phyloP scores from a whole-genome alignment of 2,329 filamentous ascomycete species.

The Mycosphaerella sp. region DNA sequence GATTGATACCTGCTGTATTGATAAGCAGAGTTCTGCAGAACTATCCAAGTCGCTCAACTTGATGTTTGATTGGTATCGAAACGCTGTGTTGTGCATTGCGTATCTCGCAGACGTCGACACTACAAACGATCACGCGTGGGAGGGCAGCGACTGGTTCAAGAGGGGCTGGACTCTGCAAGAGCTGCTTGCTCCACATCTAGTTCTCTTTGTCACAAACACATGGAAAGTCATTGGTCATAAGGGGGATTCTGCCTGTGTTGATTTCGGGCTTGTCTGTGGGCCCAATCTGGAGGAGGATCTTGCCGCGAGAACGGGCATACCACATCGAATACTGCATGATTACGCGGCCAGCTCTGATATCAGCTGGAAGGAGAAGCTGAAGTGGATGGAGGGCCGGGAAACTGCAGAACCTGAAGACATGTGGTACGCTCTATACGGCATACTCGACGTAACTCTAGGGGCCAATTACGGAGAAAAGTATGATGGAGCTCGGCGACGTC shows the following conservation, averaged over 20 bases:
- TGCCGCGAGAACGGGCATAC: conserved; percentile 14
- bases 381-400: conserved; percentile 4
- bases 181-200: conserved; percentile 17
- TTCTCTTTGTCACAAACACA: conserved; percentile 16
- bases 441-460: too few species aligned
- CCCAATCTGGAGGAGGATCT: conserved; percentile 5
- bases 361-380: conserved; percentile 1
- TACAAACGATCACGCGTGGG: neutral
- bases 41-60: conserved; percentile 15
- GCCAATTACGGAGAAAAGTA: too few species aligned
- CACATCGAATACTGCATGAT: conserved; percentile 9
- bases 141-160: conserved; percentile 19
- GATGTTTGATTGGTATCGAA: conserved; percentile 19
- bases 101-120: conserved; percentile 13
- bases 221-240: conserved; percentile 16
- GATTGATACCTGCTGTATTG: conserved; percentile 22
- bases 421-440: neutral
- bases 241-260: neutral
- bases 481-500: too few species aligned
- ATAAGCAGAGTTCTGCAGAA: conserved; percentile 16
- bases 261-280: neutral
- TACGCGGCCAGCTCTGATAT: neutral
- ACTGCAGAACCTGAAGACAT: conserved; percentile 13
- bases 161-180: conserved; percentile 11
- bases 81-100: conserved; percentile 14